Base-by-base conservation (phyloP, 495 filamentous ascomycete species). In the Xanthoparmelia taractica region DNA sequence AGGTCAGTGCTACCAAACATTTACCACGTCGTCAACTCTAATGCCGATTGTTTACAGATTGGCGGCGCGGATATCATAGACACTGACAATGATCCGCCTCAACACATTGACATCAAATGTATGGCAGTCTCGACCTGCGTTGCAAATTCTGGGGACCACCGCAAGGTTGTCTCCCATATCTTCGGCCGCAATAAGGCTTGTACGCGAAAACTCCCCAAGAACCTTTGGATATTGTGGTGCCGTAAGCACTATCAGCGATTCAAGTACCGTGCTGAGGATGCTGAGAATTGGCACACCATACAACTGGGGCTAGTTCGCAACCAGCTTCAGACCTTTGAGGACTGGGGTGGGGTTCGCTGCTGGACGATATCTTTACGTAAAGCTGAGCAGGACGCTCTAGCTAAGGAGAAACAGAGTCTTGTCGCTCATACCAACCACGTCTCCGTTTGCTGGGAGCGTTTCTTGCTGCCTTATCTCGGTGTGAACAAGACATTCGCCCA, bases 171-270 rank as follows among this genome's bases (percentile, higher is more conserved):
- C 37, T 91, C 88, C 0, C 89, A 96, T 65, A 79, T 92, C 63
- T 94, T 96, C 68, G 91, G 91, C n/a, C 82, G 91, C 17, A 96
- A 96, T 78, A 96, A 96, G 73, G 74, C 76, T 1, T 83, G 81
- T 47, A 95, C 91, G 0, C 81, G 85, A 20, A 73, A 75, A 6
- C 86, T 96, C 48, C 88, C 89, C 0, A 66, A 77, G 0, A 61
- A 79, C 1, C 76, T 88, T 20, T 93, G 87, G 88, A 79, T 87
- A 0, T 79, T 85, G 55, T 85, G 81, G 68, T 96, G 92, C 69
- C 82, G 91, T 1, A 94, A 92, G 69, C 88, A 93, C 68, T 96
- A 96, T 73, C 91, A 96, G 73, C 85, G 89, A 1, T 78, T 73
- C 40, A 77, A 86, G 0, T 94, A 92, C 70, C 78, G 86, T 0